Base-by-base conservation (phyloP, 495 filamentous ascomycete species). In the Corynascus novoguineensis region DNA sequence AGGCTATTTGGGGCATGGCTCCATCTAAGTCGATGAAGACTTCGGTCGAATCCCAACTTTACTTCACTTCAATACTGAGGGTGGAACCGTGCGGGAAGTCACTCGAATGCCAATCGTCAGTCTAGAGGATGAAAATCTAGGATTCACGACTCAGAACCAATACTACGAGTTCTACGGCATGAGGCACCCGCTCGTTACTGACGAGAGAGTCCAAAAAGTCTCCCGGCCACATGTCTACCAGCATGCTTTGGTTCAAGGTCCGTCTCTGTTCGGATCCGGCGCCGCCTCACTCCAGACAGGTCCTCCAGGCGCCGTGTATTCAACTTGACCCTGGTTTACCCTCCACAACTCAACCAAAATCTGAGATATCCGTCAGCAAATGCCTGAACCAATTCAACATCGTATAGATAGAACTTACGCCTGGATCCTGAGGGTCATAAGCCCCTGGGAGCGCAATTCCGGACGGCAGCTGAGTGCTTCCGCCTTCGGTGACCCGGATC, bases 401-500 rank as follows among this genome's bases (percentile, higher is more conserved):
- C 42, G 1, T 15, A 27, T 27, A 29, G 14, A n/a, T 8, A 24
- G 19, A 9, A 53, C 60, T 62, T 49, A 75, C 68, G 9, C 67
- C 71, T 1, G 64, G 62, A 49, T 72, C 69, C n/a, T 65, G 50
- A 12, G 67, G 62, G 10, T 70, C 67, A 53, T 78, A 78, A 25
- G 72, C 65, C 22, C 74, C 75, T 10, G 71, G 75, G 46, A 78
- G 71, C 4, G 68, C 58, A n/a, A 77, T 70, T 1, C 62, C 12
- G 64, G 72, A 45, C 42, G 63, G 45, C 51, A 65, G 24, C 40
- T 48, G 32, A 8, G 53, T 53, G 19, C 66, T 73, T 0, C 77
- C 81, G 11, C 61, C 67, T 14, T 74, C 75, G 25, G 73, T 61
- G 3, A 86, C 63, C 59, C 76, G 81, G 37, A 86, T 69, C 69